Evolutionary conservation across 305 asterid genomes (phyloP).

Genomic region (Fraxinus sp.): DNA sequence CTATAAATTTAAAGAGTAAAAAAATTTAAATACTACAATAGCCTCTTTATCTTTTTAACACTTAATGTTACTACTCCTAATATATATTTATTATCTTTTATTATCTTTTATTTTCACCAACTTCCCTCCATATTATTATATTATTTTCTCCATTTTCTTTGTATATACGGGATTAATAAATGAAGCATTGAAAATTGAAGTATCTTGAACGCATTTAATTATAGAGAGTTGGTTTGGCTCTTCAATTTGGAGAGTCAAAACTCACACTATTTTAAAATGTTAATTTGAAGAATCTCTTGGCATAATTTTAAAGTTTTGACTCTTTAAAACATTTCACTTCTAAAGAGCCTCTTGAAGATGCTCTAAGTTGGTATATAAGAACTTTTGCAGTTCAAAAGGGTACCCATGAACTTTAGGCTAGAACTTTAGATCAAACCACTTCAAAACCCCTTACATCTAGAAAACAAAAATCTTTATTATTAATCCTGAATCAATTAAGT

Average conservation of each 20-base stretch:
- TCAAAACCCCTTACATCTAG: background rate
- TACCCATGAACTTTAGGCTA: background rate
- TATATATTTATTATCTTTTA: background rate
- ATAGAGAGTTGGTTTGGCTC: background rate
- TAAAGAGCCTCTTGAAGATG: background rate
- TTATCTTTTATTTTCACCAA: background rate
- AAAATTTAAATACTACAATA: background rate
- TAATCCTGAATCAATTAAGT: background rate
- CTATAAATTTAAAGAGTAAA: background rate
- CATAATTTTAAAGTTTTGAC: background rate
- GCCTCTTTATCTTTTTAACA: background rate
- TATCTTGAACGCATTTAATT: background rate
- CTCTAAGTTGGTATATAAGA: background rate
- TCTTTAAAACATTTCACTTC: background rate
- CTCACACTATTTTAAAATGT: background rate
- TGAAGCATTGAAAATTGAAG: background rate
- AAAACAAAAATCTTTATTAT: background rate
- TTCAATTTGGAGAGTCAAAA: background rate
- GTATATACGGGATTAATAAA: background rate
- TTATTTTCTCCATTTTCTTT: background rate
- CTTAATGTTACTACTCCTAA: background rate
- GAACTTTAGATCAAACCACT: constrained; percentile 18
- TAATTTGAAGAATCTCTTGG: background rate
- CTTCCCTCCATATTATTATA: background rate
- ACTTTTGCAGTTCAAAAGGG: background rate